Base-by-base conservation (phyloP, 2,329 filamentous ascomycete species). In the Paecilomyces sp. region DNA sequence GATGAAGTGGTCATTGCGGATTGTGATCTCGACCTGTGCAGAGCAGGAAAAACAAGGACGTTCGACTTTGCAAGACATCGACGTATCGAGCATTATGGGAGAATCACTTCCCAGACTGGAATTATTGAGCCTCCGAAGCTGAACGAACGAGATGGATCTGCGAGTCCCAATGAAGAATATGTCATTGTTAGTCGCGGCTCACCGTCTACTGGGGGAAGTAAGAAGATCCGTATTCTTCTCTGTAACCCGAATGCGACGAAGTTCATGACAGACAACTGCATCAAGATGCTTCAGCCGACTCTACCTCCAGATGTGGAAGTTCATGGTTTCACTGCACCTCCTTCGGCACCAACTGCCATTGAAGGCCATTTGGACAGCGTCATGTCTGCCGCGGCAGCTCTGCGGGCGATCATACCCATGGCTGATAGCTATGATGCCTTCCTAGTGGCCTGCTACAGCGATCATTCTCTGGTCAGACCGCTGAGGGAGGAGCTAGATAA, bases 1-100 rank as follows among this genome's bases (percentile, higher is more conserved):
- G 81, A 84, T 64, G 81, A 83, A 71, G 63, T 83, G 58, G 71
- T 83, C 0, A 74, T 82, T 30, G 81, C 80, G 1, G 79, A 81
- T 51, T 78, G 81, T 55, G 79, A 83, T 66, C 66, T 83, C 59
- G 72, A 70, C 15, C 70, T 77, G 58, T 83, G 80, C 65, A 73
- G 77, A 54, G 74, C 74, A 54, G 80, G 78, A 1, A 82, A 81
- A 67, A 75, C 77, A 63, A 78, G 77, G 60, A 74, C 79, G 7
- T 75, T 76, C 63, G 70, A 67, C 28, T 73, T 73, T 61, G 66
- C 65, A 24, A 64, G 64, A 24, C 71, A 73, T 65, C 65, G 70
- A 4, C 58, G 70, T 11, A 64, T 66, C 18, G 70, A 74, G 62
- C 67, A 69, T 57, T 74, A 74, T 60, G 62, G 62, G 28, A 57